phyloP scores from a whole-genome alignment of 352 stramenopile genomes.

The Phytophthora cryptogea region DNA sequence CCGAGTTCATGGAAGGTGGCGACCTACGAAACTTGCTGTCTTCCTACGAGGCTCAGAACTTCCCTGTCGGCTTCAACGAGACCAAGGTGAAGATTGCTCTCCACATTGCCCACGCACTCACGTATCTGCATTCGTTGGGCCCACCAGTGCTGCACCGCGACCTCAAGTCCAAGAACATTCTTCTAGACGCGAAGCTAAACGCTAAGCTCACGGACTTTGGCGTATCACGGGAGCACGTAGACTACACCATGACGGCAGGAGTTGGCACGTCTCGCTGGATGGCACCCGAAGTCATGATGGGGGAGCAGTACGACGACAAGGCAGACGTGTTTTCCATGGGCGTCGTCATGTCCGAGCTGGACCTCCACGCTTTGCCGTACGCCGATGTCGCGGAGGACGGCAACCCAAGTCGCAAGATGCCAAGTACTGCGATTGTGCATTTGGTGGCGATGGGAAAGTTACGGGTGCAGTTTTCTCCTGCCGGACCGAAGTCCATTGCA shows the following conservation, averaged over 20 bases:
- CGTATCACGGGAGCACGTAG: constrained; percentile 27
- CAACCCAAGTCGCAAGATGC: constrained; percentile 30
- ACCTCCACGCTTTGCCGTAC: constrained; percentile 34
- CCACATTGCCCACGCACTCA: constrained; percentile 30
- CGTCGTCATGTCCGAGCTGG: constrained; percentile 34
- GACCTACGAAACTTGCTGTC: constrained; percentile 24
- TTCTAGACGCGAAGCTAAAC: constrained; percentile 41
- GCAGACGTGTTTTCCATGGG: constrained; percentile 39
- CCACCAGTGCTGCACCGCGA: constrained; percentile 53
- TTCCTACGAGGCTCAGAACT: constrained; percentile 21
- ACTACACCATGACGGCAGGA: constrained; percentile 31
- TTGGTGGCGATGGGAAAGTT: constrained; percentile 47
- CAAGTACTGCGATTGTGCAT: constrained; percentile 44
- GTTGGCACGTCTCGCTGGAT: constrained; percentile 38
- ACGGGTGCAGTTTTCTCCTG: constrained; percentile 35
- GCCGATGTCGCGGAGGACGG: constrained; percentile 21
- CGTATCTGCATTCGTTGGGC: constrained; percentile 37
- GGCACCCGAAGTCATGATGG: constrained; percentile 35
- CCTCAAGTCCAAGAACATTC: constrained; percentile 71
- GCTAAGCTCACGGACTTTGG: constrained; percentile 64
- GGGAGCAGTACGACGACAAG: constrained; percentile 33
- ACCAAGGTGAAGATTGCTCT: constrained; percentile 33
- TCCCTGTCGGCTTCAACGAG: constrained; percentile 28
- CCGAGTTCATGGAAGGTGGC: constrained; percentile 33
- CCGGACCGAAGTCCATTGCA: constrained; percentile 7